A percentile compares a stretch with the other conserved stretches of the same genome.
These are phyloP conservation scores for Hevea brasiliensis DNA, from an alignment of 345 rosid species.

Conservation along the genomic window DNA sequence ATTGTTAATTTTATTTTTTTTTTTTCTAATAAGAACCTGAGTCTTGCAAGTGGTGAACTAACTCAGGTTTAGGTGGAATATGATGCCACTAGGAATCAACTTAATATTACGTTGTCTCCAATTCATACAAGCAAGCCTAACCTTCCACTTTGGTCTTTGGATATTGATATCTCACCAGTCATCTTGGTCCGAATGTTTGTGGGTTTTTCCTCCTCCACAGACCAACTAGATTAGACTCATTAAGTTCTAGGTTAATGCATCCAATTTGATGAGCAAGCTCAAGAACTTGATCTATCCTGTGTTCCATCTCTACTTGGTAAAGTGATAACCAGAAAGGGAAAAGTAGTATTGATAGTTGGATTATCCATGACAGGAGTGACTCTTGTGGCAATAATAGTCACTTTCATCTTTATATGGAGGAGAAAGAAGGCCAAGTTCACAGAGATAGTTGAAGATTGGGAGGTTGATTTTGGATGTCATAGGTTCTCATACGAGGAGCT, in stretches of 20 bases:
- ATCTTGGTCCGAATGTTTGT: constrained; percentile 12
- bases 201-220: constrained; percentile 20
- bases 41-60: constrained; percentile 2
- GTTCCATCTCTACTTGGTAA: neutral
- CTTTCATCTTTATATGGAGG: neutral
- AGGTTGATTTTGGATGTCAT: constrained; percentile 2
- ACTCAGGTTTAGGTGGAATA: constrained; percentile 19
- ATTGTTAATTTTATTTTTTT: too few relatives aligned
- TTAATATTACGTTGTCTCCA: constrained; percentile 9
- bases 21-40: neutral
- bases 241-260: constrained; percentile 21
- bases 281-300: neutral
- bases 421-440: neutral
- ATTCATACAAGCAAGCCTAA: neutral
- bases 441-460: constrained; percentile 9
- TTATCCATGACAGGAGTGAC: neutral
- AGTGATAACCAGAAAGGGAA: neutral
- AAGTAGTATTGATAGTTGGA: neutral
- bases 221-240: neutral
- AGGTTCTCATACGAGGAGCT: constrained; percentile 5
- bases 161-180: constrained; percentile 1
- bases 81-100: neutral
- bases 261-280: neutral
- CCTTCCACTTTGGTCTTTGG: neutral
- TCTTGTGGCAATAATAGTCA: neutral